Percentiles rank a stretch among this genome's conserved stretches.
phyloP scores from a whole-genome alignment of 176 grass and related monocot genomes.

The Avena sativa region DNA sequence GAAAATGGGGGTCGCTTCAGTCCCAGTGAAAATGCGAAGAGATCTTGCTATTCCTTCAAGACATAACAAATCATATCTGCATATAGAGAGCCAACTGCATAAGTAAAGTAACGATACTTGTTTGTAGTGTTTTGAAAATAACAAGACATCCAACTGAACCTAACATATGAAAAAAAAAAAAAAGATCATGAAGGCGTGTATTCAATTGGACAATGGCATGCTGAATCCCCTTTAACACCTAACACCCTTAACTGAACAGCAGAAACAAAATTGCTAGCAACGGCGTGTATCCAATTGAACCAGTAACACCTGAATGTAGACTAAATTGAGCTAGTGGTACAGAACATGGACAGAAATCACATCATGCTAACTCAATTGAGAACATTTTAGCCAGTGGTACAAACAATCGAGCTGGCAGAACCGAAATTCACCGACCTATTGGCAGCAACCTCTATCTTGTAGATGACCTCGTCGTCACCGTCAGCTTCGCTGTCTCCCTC shows the following conservation, averaged over 20 bases:
- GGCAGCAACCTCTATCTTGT: constrained; percentile 88
- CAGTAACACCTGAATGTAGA: background rate
- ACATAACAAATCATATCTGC: constrained; percentile 94
- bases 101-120: constrained; percentile 19
- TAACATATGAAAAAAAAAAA: background rate
- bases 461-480: constrained; percentile 84
- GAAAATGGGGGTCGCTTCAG: constrained; percentile 64
- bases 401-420: background rate
- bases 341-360: background rate
- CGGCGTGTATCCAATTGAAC: background rate
- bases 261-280: too few species aligned
- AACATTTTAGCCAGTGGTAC: background rate
- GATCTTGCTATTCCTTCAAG: constrained; percentile 89
- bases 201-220: background rate
- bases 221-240: background rate
- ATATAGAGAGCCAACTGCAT: constrained; percentile 20
- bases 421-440: constrained; percentile 65
- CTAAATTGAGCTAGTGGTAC: too few species aligned
- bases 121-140: background rate
- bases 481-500: constrained; percentile 59
- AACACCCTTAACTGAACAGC: background rate
- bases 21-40: constrained; percentile 78
- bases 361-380: background rate
- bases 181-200: background rate
- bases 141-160: background rate